phyloP scores from a whole-genome alignment of 306 rosid species.

The Hippophae gyantsensis region DNA sequence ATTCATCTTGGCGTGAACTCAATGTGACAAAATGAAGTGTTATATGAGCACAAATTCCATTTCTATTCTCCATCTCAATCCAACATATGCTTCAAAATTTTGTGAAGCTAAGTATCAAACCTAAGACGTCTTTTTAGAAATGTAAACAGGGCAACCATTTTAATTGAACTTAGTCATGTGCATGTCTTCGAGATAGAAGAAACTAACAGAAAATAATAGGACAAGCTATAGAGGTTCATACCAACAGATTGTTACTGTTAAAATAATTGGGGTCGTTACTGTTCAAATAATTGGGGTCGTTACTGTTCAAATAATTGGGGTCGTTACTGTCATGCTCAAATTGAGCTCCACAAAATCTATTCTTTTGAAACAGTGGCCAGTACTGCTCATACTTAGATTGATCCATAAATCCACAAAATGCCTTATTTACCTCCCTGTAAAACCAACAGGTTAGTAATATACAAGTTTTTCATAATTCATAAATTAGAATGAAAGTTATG shows the following conservation, averaged over 20 bases:
- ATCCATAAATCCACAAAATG: conserved; percentile 74
- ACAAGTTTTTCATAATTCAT: conserved; percentile 6
- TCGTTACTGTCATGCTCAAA: conserved; percentile 8
- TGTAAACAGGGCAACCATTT: background rate
- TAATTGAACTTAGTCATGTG: conserved; percentile 8
- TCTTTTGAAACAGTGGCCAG: conserved; percentile 30
- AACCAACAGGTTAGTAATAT: conserved; percentile 19
- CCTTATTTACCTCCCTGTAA: conserved; percentile 80
- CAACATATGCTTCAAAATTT: background rate
- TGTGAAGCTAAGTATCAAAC: background rate
- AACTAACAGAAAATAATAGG: conserved; percentile 17
- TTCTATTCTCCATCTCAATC: conserved; percentile 1
- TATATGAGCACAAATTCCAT: background rate
- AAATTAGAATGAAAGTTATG: background rate
- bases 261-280: conserved; percentile 7
- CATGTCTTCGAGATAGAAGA: conserved; percentile 1
- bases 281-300: conserved; percentile 8
- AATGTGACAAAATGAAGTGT: background rate
- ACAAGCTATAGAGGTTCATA: conserved; percentile 9
- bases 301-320: conserved; percentile 2
- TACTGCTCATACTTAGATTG: conserved; percentile 32
- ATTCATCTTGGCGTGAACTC: background rate
- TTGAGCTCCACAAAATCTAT: conserved; percentile 19
- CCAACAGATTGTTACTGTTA: conserved; percentile 12
- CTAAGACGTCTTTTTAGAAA: background rate